Evolutionary conservation across 2,329 filamentous ascomycete species (phyloP).

Genomic region (Aspergillus udagawae): DNA sequence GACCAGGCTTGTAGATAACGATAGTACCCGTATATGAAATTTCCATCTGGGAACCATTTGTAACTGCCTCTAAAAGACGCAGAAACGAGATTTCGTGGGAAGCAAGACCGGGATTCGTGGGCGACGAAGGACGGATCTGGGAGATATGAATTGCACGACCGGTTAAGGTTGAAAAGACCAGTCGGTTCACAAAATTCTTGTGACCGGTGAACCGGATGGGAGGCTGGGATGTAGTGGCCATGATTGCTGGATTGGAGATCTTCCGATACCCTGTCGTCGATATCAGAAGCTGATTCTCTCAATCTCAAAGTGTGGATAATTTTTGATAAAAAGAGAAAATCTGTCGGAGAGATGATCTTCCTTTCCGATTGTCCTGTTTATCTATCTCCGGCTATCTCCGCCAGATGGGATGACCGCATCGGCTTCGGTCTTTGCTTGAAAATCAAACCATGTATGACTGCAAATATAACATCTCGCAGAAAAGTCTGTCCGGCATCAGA

Average conservation of each 20-base stretch:
- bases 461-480: background rate
- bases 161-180: constrained; percentile 86
- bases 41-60: constrained; percentile 91
- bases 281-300: constrained; percentile 3
- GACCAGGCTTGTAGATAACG: constrained; percentile 82
- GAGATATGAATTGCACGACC: constrained; percentile 87
- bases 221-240: constrained; percentile 44
- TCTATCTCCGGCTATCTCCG: constrained; percentile 19
- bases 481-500: background rate
- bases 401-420: constrained; percentile 7
- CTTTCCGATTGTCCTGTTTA: constrained; percentile 23
- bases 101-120: constrained; percentile 81
- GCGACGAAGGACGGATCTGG: constrained; percentile 82
- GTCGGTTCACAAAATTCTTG: constrained; percentile 73
- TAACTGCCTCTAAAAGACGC: constrained; percentile 87
- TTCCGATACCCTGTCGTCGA: constrained; percentile 9
- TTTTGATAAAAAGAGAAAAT: constrained; percentile 27
- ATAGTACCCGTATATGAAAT: constrained; percentile 96
- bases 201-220: constrained; percentile 77
- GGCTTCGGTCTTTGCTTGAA: background rate
- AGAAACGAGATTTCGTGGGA: constrained; percentile 94
- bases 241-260: constrained; percentile 11
- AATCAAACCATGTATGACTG: background rate
- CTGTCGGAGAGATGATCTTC: constrained; percentile 23
- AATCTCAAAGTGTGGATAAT: constrained; percentile 3